phyloP scores from a whole-genome alignment of 768 basidiomycete species.

The Coprinellus micaceus region DNA sequence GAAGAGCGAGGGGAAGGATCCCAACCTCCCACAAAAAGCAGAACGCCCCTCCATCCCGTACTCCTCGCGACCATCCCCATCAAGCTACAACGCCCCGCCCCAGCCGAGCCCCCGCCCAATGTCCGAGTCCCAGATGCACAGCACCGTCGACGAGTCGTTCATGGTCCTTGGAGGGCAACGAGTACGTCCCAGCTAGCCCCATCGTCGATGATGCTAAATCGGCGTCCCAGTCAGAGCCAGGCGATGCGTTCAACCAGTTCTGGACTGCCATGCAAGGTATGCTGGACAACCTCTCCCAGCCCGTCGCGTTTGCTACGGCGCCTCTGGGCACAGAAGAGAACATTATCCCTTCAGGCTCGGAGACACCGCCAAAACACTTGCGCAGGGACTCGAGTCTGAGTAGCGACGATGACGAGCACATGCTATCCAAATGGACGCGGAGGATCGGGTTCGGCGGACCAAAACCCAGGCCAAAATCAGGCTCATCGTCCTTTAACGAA shows the following conservation, averaged over 20 bases:
- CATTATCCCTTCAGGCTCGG: constrained; percentile 10
- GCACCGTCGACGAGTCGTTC: constrained; percentile 81
- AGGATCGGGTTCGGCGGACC: constrained; percentile 47
- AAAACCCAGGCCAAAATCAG: neutral
- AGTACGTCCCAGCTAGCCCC: constrained; percentile 36
- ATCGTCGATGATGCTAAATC: constrained; percentile 4
- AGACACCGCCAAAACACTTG: constrained; percentile 21
- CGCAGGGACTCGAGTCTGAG: constrained; percentile 40
- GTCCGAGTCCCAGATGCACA: constrained; percentile 54
- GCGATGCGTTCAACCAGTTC: constrained; percentile 85
- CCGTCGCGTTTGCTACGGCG: constrained; percentile 79
- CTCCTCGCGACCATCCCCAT: constrained; percentile 26
- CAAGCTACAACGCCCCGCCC: constrained; percentile 43
- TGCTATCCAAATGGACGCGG: constrained; percentile 54
- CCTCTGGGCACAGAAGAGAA: constrained; percentile 52
- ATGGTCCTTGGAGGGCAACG: constrained; percentile 79
- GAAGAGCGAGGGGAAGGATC: constrained; percentile 74
- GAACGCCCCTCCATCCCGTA: constrained; percentile 28
- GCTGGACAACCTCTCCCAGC: constrained; percentile 82
- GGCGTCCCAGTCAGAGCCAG: constrained; percentile 61
- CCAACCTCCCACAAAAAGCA: constrained; percentile 62
- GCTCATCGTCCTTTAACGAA: constrained; percentile 28
- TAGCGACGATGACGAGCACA: constrained; percentile 65
- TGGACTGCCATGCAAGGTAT: constrained; percentile 87
- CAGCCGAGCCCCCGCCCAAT: constrained; percentile 36